Base-by-base conservation (phyloP, 106 monocot species). In the Dendrobium chrysotoxum region DNA sequence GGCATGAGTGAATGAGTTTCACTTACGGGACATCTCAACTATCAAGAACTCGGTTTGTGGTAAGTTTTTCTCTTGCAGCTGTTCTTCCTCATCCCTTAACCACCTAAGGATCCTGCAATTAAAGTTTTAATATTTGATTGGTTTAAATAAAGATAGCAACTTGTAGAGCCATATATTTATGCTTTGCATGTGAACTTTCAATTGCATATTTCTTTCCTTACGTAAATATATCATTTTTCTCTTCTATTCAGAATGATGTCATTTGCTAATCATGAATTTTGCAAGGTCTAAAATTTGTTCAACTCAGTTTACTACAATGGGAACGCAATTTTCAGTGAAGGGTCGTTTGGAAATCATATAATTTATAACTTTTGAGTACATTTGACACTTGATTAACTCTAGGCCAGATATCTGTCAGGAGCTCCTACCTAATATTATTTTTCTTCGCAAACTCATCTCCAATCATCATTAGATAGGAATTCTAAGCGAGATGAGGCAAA, bases 11-110 rank as follows among this genome's bases (percentile, higher is more conserved):
- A 70, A 35, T 70, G 35, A 70, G 31, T 23, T 15, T 38, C 7
- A 13, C 87, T 93, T 82, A 90, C 90, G 86, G 11, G 92, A 88
- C 86, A 93, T 76, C 30, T 90, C 92, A 1, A 93, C 79, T 15
- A 90, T 82, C 82, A 93, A 79, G 77, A 79, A 84, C 53, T 86
- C 77, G 28, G 80, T 87, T 78, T 35, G 58, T 67, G 85, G 85
- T n/a, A 82, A 40, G 26, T 78, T 55, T 15, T 64, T 72, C 20
- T 6, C 65, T 23, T 87, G 78, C 3, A 84, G 77, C 26, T 75
- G 26, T 41, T 92, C 87, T n/a, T 89, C 89, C 77, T 92, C 87
- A 44, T 92, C 91, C 53, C 65, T 85, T 70, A 92, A 67, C 91
- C 91, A 92, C 81, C 91, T 85, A 38, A 89, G 82, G 47, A 85